Conservation (phyloP, 2,329 filamentous ascomycete species). For the Cercospora sesami region DNA sequence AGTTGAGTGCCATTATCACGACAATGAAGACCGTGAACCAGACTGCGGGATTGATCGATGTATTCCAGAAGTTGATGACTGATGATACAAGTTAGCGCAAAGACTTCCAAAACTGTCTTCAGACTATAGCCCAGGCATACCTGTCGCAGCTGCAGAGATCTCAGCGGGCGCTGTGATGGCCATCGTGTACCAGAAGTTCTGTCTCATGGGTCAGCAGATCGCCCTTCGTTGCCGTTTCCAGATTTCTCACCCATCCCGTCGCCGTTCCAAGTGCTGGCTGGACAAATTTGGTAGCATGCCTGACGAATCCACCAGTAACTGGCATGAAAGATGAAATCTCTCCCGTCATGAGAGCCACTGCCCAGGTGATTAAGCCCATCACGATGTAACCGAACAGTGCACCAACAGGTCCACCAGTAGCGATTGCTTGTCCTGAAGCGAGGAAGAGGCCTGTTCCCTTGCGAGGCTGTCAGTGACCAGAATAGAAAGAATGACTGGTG, state of each 20-base stretch:
- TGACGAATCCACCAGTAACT: slow-evolving; percentile 42
- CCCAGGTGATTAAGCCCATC: slow-evolving; percentile 40
- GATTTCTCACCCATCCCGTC: slow-evolving; percentile 36
- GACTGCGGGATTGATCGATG: slow-evolving; percentile 36
- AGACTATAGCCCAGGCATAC: not conserved
- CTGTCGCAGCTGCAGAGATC: slow-evolving; percentile 19
- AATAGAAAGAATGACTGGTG: not conserved
- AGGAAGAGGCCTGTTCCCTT: slow-evolving; percentile 35
- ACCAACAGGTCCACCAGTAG: slow-evolving; percentile 28
- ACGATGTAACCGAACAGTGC: slow-evolving; percentile 42
- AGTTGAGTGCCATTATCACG: slow-evolving; percentile 38
- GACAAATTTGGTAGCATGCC: slow-evolving; percentile 41
- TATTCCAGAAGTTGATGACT: slow-evolving; percentile 35
- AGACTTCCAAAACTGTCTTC: not conserved
- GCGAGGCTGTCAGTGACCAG: not conserved
- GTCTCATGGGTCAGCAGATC: not conserved
- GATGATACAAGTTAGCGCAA: not conserved
- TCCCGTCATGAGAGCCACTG: slow-evolving; percentile 40
- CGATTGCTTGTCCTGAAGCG: slow-evolving; percentile 29
- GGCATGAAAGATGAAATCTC: slow-evolving; percentile 44
- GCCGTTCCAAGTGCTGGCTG: slow-evolving; percentile 40
- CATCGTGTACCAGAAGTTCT: slow-evolving; percentile 39
- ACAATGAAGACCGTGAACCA: slow-evolving; percentile 41
- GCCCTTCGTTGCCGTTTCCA: not conserved
- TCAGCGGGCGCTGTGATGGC: slow-evolving; percentile 24